A percentile compares a stretch with the other conserved stretches of the same genome.
These are phyloP conservation scores for Penicillium occitanis DNA, from an alignment of 2,329 filamentous ascomycete genomes.

Conservation along the genomic window DNA sequence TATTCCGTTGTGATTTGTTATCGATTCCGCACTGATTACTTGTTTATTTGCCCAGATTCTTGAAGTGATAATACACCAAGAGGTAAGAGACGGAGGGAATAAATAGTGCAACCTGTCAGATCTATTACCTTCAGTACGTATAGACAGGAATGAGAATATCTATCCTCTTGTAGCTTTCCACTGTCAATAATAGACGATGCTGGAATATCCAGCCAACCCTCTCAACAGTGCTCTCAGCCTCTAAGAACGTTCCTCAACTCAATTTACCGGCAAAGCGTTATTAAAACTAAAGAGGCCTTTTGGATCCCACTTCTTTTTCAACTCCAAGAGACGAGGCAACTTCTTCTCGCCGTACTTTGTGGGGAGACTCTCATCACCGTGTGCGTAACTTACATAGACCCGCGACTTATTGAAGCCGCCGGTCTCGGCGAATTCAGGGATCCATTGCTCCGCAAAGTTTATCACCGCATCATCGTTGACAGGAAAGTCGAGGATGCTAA, in stretches of 20 bases:
- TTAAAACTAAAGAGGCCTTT: neutral
- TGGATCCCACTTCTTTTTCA: neutral
- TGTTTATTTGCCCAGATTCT: too few relatives aligned
- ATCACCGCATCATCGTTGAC: neutral
- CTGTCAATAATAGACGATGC: too few relatives aligned
- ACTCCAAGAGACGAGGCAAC: neutral
- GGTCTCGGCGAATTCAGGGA: neutral
- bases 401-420: neutral
- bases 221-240: neutral
- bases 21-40: too few relatives aligned
- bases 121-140: too few relatives aligned
- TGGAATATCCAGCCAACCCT: neutral
- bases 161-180: neutral
- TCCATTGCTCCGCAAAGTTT: neutral
- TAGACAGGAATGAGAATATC: too few relatives aligned
- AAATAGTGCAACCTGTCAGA: too few relatives aligned
- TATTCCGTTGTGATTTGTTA: too few relatives aligned
- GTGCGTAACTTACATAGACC: neutral
- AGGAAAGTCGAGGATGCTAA: neutral
- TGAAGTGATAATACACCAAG: too few relatives aligned
- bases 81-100: too few relatives aligned
- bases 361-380: neutral
- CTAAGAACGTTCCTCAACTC: neutral
- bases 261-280: neutral
- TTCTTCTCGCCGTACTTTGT: neutral